A percentile compares a stretch with the other conserved stretches of the same genome.
Evolutionary conservation across 768 basidiomycete genomes (phyloP).

Genomic region (Suillus americanus): DNA sequence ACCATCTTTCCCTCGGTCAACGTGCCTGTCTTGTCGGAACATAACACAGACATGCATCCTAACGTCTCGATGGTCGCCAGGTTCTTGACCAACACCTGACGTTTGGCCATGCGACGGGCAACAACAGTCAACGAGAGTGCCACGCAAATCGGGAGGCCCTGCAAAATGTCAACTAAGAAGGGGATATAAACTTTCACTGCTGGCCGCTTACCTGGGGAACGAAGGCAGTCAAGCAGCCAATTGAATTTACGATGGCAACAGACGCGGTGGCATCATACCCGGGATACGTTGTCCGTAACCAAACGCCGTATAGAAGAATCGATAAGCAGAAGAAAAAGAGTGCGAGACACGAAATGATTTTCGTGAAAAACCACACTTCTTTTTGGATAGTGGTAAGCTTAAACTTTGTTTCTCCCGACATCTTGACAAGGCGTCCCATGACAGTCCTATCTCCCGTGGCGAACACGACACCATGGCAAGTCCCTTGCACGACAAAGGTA

Average conservation of each 20-base stretch:
- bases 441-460: constrained; percentile 51
- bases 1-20: constrained; percentile 49
- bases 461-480: constrained; percentile 47
- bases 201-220: constrained; percentile 40
- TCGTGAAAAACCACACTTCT: constrained; percentile 43
- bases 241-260: constrained; percentile 29
- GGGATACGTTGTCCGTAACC: constrained; percentile 26
- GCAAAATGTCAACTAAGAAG: constrained; percentile 42
- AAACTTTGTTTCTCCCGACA: constrained; percentile 41
- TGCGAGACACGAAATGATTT: constrained; percentile 50
- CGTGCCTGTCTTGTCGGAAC: constrained; percentile 61
- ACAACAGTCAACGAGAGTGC: constrained; percentile 49
- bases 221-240: constrained; percentile 40
- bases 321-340: constrained; percentile 42
- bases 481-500: constrained; percentile 43
- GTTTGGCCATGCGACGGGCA: constrained; percentile 48
- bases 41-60: constrained; percentile 56
- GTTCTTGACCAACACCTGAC: constrained; percentile 53
- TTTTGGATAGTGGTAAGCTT: constrained; percentile 24
- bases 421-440: constrained; percentile 41
- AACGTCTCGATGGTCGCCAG: constrained; percentile 68
- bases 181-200: constrained; percentile 56
- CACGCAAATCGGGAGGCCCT: constrained; percentile 54
- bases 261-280: constrained; percentile 41
- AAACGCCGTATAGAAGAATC: constrained; percentile 35